Evolutionary conservation across 768 basidiomycete species (phyloP).

Genomic region (Cubamyces lactineus): DNA sequence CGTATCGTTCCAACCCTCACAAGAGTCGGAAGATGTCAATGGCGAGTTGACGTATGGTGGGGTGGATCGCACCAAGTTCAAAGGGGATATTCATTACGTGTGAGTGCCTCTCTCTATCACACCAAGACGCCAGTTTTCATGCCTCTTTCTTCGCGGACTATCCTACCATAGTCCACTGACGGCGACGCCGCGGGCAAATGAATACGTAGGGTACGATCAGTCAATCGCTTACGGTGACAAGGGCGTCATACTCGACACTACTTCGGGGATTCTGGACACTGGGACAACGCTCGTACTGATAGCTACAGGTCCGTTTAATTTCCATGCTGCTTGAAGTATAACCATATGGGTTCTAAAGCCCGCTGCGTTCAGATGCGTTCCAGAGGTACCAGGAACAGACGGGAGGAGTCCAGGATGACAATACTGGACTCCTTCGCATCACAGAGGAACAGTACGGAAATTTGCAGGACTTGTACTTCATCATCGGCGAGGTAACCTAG

Average conservation of each 20-base stretch:
- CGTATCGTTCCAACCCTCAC: constrained; percentile 53
- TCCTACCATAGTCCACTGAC: constrained; percentile 29
- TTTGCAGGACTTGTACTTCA: constrained; percentile 28
- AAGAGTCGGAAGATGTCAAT: constrained; percentile 14
- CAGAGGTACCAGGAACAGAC: constrained; percentile 31
- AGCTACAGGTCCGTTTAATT: constrained; percentile 31
- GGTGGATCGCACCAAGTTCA: constrained; percentile 27
- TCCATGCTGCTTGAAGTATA: too few relatives aligned
- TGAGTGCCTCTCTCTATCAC: constrained; percentile 16
- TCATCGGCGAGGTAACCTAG: constrained; percentile 12
- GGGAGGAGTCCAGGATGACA: constrained; percentile 33
- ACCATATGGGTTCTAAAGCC: too few relatives aligned
- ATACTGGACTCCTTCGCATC: constrained; percentile 28
- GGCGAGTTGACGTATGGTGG: constrained; percentile 30
- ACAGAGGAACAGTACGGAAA: constrained; percentile 34
- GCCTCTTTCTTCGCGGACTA: too few relatives aligned
- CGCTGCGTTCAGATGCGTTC: constrained; percentile 31
- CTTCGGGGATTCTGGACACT: constrained; percentile 42
- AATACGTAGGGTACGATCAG: constrained; percentile 37
- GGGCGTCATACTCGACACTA: constrained; percentile 20
- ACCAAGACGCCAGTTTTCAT: too few relatives aligned
- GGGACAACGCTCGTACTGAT: constrained; percentile 41
- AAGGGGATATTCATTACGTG: constrained; percentile 30
- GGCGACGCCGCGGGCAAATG: constrained; percentile 23
- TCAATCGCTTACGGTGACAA: constrained; percentile 30